A percentile compares a stretch with the other conserved stretches of the same genome.
Conservation (phyloP, 352 stramenopile species). For the Blastocystis sp. region DNA sequence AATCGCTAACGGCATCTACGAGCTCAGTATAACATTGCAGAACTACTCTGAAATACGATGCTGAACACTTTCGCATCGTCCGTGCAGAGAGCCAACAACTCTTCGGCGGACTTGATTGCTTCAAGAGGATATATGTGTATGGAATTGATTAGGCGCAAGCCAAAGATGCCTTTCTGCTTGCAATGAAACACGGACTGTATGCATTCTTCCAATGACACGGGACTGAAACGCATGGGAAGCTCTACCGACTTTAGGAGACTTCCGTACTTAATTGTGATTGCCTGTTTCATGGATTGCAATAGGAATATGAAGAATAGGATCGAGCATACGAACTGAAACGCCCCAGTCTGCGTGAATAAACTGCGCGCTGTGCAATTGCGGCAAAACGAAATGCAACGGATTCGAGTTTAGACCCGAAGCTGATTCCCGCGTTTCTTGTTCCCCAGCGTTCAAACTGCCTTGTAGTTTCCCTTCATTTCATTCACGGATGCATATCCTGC, state of each 20-base stretch:
- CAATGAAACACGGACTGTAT: constrained; percentile 21
- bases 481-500: too few species aligned
- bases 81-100: not conserved
- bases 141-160: constrained; percentile 25
- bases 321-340: not conserved
- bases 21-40: not conserved
- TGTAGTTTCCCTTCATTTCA: too few species aligned
- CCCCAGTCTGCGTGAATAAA: not conserved
- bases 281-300: constrained; percentile 9
- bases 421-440: too few species aligned
- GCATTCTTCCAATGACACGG: constrained; percentile 39
- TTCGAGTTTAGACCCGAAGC: too few species aligned
- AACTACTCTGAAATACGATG: constrained; percentile 55
- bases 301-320: not conserved
- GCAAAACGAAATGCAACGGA: too few species aligned
- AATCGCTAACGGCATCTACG: constrained; percentile 52
- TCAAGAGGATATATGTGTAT: constrained; percentile 18
- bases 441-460: too few species aligned
- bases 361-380: not conserved
- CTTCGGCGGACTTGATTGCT: constrained; percentile 9
- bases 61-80: not conserved
- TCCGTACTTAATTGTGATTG: constrained; percentile 46
- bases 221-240: constrained; percentile 39
- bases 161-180: constrained; percentile 40
- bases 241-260: not conserved